These are phyloP conservation scores for Galerina marginata DNA, from an alignment of 768 basidiomycete genomes.

Conservation along the genomic window DNA sequence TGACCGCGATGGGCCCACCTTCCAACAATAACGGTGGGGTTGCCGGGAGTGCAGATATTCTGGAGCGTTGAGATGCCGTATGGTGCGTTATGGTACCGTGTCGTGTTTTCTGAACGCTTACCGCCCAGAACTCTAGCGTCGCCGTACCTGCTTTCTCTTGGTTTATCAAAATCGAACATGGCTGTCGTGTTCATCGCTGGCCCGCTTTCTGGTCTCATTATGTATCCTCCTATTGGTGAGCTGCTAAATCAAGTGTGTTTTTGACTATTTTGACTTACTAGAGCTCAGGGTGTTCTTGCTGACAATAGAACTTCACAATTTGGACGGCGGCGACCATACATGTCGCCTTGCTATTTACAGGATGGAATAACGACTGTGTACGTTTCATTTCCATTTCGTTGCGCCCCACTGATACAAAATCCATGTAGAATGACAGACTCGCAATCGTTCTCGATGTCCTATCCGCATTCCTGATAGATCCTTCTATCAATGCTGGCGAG, in stretches of 20 bases:
- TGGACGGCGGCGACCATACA: conserved; percentile 87
- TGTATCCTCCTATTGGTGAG: conserved; percentile 86
- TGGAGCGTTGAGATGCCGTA: conserved; percentile 98
- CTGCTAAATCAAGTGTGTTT: not conserved
- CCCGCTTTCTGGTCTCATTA: conserved; percentile 86
- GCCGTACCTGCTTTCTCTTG: conserved; percentile 89
- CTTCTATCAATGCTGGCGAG: conserved; percentile 57
- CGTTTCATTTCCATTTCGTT: conserved; percentile 5
- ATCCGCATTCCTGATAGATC: conserved; percentile 60
- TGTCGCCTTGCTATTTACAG: conserved; percentile 65
- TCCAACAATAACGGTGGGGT: conserved; percentile 75
- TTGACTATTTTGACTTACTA: not conserved
- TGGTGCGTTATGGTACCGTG: conserved; percentile 44
- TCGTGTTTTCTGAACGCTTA: not conserved
- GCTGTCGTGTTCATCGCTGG: conserved; percentile 93
- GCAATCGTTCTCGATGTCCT: conserved; percentile 80
- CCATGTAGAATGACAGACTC: conserved; percentile 59
- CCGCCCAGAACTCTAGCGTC: conserved; percentile 48
- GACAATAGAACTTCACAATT: conserved; percentile 85
- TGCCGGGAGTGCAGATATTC: conserved; percentile 85
- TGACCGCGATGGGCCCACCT: conserved; percentile 74
- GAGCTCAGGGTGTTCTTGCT: conserved; percentile 66
- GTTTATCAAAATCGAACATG: conserved; percentile 85
- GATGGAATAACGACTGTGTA: conserved; percentile 35
- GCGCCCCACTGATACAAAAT: not conserved